These are phyloP conservation scores for Cutaneotrichosporon cutaneum DNA, from an alignment of 1,284 basidiomycete genomes.

Conservation along the genomic window DNA sequence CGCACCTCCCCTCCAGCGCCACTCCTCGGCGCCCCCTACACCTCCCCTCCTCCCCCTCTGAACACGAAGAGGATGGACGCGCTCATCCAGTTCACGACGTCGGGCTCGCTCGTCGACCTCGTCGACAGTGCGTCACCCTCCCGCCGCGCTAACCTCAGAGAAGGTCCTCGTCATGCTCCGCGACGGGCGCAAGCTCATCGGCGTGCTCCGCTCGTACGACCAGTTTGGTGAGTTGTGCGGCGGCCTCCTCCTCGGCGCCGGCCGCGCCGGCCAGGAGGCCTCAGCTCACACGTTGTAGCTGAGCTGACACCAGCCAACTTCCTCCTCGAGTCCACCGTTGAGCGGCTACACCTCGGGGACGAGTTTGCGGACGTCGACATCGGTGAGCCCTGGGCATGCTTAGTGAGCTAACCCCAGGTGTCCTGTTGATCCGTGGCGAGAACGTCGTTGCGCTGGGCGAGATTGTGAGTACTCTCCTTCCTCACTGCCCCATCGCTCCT, in stretches of 20 bases:
- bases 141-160: slow-evolving; percentile 59
- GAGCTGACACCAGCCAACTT: slow-evolving; percentile 70
- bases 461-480: slow-evolving; percentile 65
- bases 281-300: too few species aligned
- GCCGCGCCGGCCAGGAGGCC: too few species aligned
- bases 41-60: background rate
- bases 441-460: slow-evolving; percentile 97
- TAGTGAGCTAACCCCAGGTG: slow-evolving; percentile 55
- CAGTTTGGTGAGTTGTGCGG: slow-evolving; percentile 88
- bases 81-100: slow-evolving; percentile 93
- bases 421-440: slow-evolving; percentile 94
- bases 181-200: slow-evolving; percentile 94
- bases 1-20: background rate
- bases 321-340: slow-evolving; percentile 80
- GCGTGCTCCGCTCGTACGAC: slow-evolving; percentile 95
- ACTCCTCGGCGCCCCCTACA: background rate
- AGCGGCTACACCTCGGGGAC: slow-evolving; percentile 48
- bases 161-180: slow-evolving; percentile 97
- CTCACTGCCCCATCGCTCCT: background rate
- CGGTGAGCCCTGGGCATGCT: slow-evolving; percentile 24
- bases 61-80: slow-evolving; percentile 68
- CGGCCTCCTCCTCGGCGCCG: too few species aligned
- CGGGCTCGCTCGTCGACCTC: slow-evolving; percentile 92
- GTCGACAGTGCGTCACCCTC: slow-evolving; percentile 84
- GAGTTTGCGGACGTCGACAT: slow-evolving; percentile 49